Evolutionary conservation across 495 filamentous ascomycete genomes (phyloP), one percentile per base, ranked within the genome.

Genomic region (Tuber aestivum): DNA sequence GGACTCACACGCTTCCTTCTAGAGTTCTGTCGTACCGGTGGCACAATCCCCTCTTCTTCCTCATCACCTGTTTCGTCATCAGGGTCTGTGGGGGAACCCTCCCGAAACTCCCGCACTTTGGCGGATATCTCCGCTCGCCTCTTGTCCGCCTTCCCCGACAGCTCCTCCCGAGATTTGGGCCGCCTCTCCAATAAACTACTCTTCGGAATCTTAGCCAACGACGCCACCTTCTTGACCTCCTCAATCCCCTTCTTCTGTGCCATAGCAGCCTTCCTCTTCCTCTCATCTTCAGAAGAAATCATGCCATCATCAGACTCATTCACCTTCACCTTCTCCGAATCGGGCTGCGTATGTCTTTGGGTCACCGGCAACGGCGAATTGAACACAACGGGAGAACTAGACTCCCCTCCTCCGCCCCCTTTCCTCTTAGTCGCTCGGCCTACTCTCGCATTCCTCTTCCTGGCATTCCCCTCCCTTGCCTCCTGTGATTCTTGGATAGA

Each of bases 401-500:
- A 76, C 10, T 27, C 56, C 56, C n/a, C 56, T 61, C 27, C 56
- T 7, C 32, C 56, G 4, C 6, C 16, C 56, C 27, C 32, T 18
- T 35, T 65, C 35, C 50, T 12, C 21, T n/a, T 21, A 6, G 37
- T 14, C 27, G 41, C 42, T 10, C 3, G 41, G 5, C 68, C 37
- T 44, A 69, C 44, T 4, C 61, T 45, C 1, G 74, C 69, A n/a
- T 40, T 23, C 23, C 50, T 72, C 42, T 77, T 78, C 38, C 40
- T 41, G 12, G 71, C 40, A 32, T 61, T 78, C 16, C 45, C 48
- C 16, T 78, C 76, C 20, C 72, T 72, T 5, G 76, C 77, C 56
- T 79, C 76, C 41, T 79, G 78, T 20, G 78, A 79, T 73, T 79
- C 71, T 21, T 79, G 77, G 72, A 79, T 79, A 1, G 76, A 41